phyloP scores from a whole-genome alignment of 2,329 filamentous ascomycete species.

The Dothideomycetidae sp. region DNA sequence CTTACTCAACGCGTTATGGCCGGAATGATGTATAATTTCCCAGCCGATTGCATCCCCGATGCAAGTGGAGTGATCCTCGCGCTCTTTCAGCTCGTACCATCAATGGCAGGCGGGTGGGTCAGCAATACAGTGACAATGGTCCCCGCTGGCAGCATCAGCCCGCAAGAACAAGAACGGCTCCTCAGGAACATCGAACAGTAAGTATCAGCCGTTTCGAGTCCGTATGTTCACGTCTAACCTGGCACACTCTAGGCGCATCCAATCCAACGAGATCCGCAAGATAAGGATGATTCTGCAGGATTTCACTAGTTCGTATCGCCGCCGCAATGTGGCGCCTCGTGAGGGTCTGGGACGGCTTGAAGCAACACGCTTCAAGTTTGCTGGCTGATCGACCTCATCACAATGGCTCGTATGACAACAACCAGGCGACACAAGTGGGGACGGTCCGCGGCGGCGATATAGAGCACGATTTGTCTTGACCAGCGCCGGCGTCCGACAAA shows the following conservation, averaged over 20 bases:
- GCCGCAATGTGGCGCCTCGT: slow-evolving; percentile 86
- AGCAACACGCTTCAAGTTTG: slow-evolving; percentile 73
- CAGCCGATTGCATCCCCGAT: slow-evolving; percentile 86
- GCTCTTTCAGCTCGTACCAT: slow-evolving; percentile 74
- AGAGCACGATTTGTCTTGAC: too few relatives aligned
- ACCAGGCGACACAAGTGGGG: too few relatives aligned
- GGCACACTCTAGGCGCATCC: slow-evolving; percentile 33
- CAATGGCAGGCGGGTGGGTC: slow-evolving; percentile 68
- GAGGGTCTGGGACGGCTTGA: slow-evolving; percentile 82
- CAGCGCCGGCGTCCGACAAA: too few relatives aligned
- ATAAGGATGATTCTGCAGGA: slow-evolving; percentile 81
- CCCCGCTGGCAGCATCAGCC: slow-evolving; percentile 65
- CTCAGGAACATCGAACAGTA: slow-evolving; percentile 63
- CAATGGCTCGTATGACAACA: neutral
- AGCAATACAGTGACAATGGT: slow-evolving; percentile 71
- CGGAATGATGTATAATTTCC: slow-evolving; percentile 99
- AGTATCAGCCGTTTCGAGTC: slow-evolving; percentile 4
- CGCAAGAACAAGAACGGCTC: slow-evolving; percentile 66
- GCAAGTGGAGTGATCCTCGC: slow-evolving; percentile 83
- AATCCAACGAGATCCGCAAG: slow-evolving; percentile 55
- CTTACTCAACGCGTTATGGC: slow-evolving; percentile 82
- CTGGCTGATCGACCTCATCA: slow-evolving; percentile 15
- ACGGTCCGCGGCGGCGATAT: too few relatives aligned
- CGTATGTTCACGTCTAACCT: neutral
- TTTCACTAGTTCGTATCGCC: slow-evolving; percentile 87